Base-by-base conservation (phyloP, 768 basidiomycete genomes). In the Lyophyllum atratum region DNA sequence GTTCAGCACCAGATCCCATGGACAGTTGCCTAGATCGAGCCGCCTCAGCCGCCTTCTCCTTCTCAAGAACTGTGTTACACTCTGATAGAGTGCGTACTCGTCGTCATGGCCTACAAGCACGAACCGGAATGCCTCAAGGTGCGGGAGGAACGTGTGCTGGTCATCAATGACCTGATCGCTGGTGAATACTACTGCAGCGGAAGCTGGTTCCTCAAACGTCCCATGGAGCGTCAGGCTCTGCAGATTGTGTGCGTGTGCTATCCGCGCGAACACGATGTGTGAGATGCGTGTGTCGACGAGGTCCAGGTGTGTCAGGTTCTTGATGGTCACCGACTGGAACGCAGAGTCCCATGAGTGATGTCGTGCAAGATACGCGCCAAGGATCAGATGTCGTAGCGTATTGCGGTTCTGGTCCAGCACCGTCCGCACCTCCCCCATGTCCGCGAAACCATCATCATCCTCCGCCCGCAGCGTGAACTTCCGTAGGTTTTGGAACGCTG, bases 281-380 rank as follows among this genome's bases (percentile, higher is more conserved):
- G 83, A 85, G 48, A 89, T 84, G n/a, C 81, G 76, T 8, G 86
- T 88, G 66, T 87, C 86, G 34, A 88, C 85, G 43, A 88, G 80
- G 64, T 89, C 85, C 56, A 88, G 81, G 59, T 86, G 85, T 4
- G 86, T 87, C 55, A 89, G 79, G 61, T 85, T 83, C 49, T 82
- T 78, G 64, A 89, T 86, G 0, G 85, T 84, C 10, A 77, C 74
- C 3, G 81, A 83, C 66, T 83, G 78, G 74, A 88, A 88, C 1
- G 81, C 83, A 3, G 34, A 37, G 14, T 37, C 34, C 34, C 34
- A 37, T 37, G 34, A 37, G 64, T 87, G 86, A 51, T 79, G 74
- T 39, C 85, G 78, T 48, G 77, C 77, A 28, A 87, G 82, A 67
- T 85, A 86, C n/a, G 85, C 86, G n/a, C 85, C 85, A 49, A 89